Evolutionary conservation across 495 filamentous ascomycete species (phyloP), one percentile per base, ranked within the genome.

Genomic region (Penicillium coprophilum): DNA sequence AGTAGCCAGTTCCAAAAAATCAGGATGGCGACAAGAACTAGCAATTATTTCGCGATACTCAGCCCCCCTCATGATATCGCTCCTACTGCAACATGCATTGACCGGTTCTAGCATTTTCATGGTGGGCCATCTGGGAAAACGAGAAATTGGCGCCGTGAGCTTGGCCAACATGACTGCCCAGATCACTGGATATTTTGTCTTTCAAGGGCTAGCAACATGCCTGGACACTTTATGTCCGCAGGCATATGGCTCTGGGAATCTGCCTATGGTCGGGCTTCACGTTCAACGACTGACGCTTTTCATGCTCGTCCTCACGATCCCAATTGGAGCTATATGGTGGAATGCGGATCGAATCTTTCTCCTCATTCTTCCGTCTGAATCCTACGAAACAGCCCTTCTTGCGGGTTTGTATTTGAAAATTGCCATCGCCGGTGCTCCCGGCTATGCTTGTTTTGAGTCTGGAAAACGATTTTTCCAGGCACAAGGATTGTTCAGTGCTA

Each of bases 171-270:
- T 90, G 87, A 87, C 87, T 0, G 85, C 85, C 40, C 86, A 82
- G 58, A 89, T 91, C 51, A 87, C 83, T 9, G 87, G 85, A 50
- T 89, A 87, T 69, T 83, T 84, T 1, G 77, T 86, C 6, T 87
- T 87, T 54, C 85, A 89, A 67, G 88, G 87, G 5, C 73, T 91
- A 4, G 80, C 85, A 1, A 90, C 87, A 3, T 81, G 82, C 51
- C 68, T 91, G 23, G 87, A 91, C 65, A 91, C 87, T 1, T 75
- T 90, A 11, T 90, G 87, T 53, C 81, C 88, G 0, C 87, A 91
- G 65, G 88, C 88, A 2, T 90, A 88, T 60, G 87, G 87, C 20
- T 85, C 81, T 2, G 87, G 88, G 7, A 82, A 80, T 46, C 86
- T 82, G 56, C 75, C 80, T 28, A 76, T 91, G 19, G 88, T 91